These are phyloP conservation scores for Dactylonectria estremocensis DNA, from an alignment of 2,329 filamentous ascomycete genomes.

Conservation along the genomic window DNA sequence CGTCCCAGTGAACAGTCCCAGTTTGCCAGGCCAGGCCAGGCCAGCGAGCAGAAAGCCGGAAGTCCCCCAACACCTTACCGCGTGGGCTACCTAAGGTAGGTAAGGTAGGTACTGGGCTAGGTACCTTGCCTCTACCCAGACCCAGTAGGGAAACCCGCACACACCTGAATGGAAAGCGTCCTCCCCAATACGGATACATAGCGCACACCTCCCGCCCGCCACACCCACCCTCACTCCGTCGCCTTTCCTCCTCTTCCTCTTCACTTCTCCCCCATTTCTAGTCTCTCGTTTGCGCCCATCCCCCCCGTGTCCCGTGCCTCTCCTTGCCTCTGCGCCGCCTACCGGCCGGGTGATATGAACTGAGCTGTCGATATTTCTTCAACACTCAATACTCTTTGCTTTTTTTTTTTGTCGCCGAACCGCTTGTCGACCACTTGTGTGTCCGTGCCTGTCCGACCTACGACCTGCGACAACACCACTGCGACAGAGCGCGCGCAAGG, in stretches of 20 bases:
- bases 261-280: slow-evolving; percentile 53
- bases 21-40: no score
- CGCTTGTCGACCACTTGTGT: slow-evolving; percentile 3
- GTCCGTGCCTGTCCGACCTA: slow-evolving; percentile 21
- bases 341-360: slow-evolving; percentile 39
- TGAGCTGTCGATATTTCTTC: slow-evolving; percentile 29
- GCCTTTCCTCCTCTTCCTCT: slow-evolving; percentile 44
- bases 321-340: slow-evolving; percentile 40
- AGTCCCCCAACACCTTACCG: background rate
- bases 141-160: background rate
- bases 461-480: slow-evolving; percentile 29
- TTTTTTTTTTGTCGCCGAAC: background rate
- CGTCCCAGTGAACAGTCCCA: background rate
- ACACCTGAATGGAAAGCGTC: slow-evolving; percentile 1
- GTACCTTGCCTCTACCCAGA: background rate
- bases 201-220: slow-evolving; percentile 45
- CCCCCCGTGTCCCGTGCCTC: slow-evolving; percentile 40
- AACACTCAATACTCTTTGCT: slow-evolving; percentile 5
- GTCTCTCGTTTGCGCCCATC: slow-evolving; percentile 53
- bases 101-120: slow-evolving; percentile 25
- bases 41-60: background rate
- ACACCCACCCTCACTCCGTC: slow-evolving; percentile 43
- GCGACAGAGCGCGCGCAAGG: slow-evolving; percentile 39
- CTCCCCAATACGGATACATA: slow-evolving; percentile 39
- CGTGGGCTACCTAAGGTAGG: background rate